Conservation (phyloP, 2,329 filamentous ascomycete species). For the Podosphaera fusca region DNA sequence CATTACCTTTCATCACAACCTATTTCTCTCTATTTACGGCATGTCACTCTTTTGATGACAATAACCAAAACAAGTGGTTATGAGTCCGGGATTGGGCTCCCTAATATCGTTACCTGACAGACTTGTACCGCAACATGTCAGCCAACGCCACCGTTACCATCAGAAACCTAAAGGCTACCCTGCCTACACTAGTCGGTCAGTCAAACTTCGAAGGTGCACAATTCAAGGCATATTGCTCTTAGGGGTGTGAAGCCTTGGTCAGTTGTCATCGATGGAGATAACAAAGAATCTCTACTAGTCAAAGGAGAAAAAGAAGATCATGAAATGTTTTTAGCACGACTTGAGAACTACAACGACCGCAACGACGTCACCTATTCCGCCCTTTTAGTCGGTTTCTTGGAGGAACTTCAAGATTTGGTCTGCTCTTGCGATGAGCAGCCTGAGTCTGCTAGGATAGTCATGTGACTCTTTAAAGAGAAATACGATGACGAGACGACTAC, state of each 20-base stretch:
- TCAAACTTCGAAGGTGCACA: background rate
- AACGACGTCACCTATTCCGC: background rate
- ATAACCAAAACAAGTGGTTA: too few relatives aligned
- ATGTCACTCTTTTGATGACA: too few relatives aligned
- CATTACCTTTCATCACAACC: too few relatives aligned
- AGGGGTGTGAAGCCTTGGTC: background rate
- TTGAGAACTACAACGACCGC: background rate
- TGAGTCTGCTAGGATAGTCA: background rate
- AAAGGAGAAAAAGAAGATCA: background rate
- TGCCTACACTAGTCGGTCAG: background rate
- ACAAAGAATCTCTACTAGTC: background rate
- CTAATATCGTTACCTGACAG: too few relatives aligned
- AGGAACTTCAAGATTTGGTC: background rate
- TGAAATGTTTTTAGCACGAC: background rate
- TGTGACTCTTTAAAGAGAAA: background rate
- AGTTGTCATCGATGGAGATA: background rate
- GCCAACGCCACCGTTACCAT: background rate
- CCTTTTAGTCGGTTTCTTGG: background rate
- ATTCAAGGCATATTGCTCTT: background rate
- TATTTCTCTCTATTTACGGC: too few relatives aligned
- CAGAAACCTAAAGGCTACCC: background rate
- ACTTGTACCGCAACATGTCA: background rate
- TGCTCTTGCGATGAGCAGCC: background rate
- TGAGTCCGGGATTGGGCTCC: too few relatives aligned
- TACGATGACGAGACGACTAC: background rate